phyloP scores from a whole-genome alignment of 202 grass and related monocot species.

The Panicum virgatum region DNA sequence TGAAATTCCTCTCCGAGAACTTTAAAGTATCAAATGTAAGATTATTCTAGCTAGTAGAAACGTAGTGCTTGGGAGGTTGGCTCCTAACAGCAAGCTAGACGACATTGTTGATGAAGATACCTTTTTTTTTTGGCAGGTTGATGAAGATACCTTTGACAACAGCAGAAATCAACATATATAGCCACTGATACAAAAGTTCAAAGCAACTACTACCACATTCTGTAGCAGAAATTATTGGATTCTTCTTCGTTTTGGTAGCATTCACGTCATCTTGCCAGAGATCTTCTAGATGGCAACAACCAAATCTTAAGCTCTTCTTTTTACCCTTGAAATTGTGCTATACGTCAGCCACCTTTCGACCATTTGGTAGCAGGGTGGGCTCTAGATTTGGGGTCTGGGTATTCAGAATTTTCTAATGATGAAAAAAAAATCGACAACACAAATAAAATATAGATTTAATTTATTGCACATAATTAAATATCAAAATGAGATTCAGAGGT shows the following conservation, averaged over 20 bases:
- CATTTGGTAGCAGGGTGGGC: no score
- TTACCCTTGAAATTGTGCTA: neutral
- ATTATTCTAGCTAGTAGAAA: neutral
- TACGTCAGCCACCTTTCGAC: neutral
- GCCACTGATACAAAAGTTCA: neutral
- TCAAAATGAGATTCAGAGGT: no score
- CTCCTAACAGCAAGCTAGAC: neutral
- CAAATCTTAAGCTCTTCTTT: neutral
- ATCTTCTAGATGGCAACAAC: neutral
- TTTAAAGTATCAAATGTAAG: no score
- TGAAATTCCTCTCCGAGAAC: neutral
- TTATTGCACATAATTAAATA: no score
- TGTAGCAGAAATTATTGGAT: neutral
- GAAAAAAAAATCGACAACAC: no score
- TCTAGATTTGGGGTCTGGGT: no score
- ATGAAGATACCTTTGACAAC: neutral
- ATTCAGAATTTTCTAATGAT: no score
- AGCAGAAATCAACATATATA: neutral
- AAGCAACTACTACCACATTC: neutral
- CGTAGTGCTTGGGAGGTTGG: neutral
- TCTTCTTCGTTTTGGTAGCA: neutral
- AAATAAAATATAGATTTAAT: no score
- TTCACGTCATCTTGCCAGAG: neutral
- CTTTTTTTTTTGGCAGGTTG: no score
- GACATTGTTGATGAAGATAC: neutral